These are phyloP conservation scores for Neopestalotiopsis sp. DNA, from an alignment of 2,329 filamentous ascomycete genomes.

Conservation along the genomic window DNA sequence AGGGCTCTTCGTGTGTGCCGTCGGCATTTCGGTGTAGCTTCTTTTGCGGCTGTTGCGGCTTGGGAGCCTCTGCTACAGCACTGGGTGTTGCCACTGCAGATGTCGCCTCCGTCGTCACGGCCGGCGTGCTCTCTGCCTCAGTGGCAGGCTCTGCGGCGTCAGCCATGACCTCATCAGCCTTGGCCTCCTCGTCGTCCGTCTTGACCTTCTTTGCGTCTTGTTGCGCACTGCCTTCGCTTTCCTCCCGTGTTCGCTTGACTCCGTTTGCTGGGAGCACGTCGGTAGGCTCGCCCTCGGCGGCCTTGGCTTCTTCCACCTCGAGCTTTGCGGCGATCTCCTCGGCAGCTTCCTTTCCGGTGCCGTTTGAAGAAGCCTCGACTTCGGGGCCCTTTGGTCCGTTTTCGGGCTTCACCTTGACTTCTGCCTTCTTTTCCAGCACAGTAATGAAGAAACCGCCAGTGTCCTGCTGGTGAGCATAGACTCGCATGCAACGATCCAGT, in stretches of 20 bases:
- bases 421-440: constrained; percentile 87
- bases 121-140: constrained; percentile 25
- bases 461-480: constrained; percentile 95
- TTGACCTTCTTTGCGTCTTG: constrained; percentile 55
- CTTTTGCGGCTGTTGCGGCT: constrained; percentile 38
- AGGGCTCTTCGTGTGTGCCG: constrained; percentile 81
- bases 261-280: constrained; percentile 36
- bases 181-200: constrained; percentile 33
- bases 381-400: constrained; percentile 50
- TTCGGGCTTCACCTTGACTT: constrained; percentile 80
- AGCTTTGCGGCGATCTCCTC: constrained; percentile 30
- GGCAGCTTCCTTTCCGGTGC: constrained; percentile 25
- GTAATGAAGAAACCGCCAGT: constrained; percentile 98
- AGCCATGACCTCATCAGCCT: constrained; percentile 26
- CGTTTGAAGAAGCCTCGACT: constrained; percentile 23
- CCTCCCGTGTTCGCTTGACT: constrained; percentile 39
- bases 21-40: constrained; percentile 49
- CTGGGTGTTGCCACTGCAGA: constrained; percentile 19
- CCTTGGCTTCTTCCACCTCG: constrained; percentile 41
- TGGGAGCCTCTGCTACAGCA: constrained; percentile 22
- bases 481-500: constrained; percentile 87
- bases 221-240: constrained; percentile 40
- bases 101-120: constrained; percentile 23
- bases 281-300: constrained; percentile 36
- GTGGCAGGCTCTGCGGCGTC: constrained; percentile 23